phyloP scores from a whole-genome alignment of 352 stramenopile species.

The Pythium myriotylum region DNA sequence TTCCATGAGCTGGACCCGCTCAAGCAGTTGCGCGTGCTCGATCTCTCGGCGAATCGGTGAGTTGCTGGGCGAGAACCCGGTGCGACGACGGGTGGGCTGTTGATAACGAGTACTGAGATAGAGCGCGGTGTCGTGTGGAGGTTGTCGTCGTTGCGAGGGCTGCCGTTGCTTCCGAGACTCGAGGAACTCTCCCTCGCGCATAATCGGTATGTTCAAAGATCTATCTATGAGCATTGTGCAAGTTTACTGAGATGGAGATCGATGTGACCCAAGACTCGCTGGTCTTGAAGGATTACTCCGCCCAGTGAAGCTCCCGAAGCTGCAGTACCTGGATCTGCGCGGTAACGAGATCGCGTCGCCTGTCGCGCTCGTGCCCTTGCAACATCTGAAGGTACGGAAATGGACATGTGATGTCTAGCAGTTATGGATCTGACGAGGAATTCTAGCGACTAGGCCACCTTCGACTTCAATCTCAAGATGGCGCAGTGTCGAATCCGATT shows the following conservation, averaged over 20 bases:
- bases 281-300: conserved; percentile 56
- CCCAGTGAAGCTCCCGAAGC: conserved; percentile 70
- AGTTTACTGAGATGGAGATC: too few relatives aligned
- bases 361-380: conserved; percentile 39
- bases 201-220: conserved; percentile 49
- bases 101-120: not conserved
- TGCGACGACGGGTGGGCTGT: not conserved
- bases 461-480: conserved; percentile 60
- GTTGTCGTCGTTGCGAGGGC: conserved; percentile 54
- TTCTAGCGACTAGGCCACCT: conserved; percentile 64
- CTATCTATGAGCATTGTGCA: not conserved
- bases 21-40: conserved; percentile 63
- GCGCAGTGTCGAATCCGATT: conserved; percentile 59
- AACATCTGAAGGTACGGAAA: conserved; percentile 71
- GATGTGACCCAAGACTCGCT: too few relatives aligned
- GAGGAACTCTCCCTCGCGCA: conserved; percentile 78
- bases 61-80: too few relatives aligned
- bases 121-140: conserved; percentile 26
- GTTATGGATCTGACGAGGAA: too few relatives aligned
- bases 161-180: conserved; percentile 61
- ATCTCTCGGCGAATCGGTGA: conserved; percentile 79
- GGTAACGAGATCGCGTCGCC: conserved; percentile 61
- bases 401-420: too few relatives aligned
- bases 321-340: conserved; percentile 74
- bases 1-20: conserved; percentile 66